Conservation (phyloP, 1,284 basidiomycete species). For the Fomitopsis palustris region DNA sequence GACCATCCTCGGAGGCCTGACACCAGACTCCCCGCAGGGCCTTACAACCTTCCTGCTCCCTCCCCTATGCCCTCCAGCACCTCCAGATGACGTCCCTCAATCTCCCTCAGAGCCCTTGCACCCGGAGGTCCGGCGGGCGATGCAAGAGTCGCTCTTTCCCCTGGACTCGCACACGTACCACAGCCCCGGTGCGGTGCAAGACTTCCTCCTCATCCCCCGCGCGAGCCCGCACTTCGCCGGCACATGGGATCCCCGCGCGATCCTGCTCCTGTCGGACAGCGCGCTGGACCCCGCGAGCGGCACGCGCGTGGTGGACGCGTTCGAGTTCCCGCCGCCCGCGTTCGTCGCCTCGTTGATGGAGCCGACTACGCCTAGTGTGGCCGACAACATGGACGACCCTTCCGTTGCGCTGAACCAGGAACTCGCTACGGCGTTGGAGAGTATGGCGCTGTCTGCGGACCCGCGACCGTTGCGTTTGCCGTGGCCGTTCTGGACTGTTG, state of each 20-base stretch:
- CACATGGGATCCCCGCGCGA: constrained; percentile 66
- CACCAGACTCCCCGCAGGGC: constrained; percentile 54
- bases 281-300: constrained; percentile 20
- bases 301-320: constrained; percentile 44
- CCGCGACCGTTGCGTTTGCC: constrained; percentile 39
- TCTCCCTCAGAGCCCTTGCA: constrained; percentile 11
- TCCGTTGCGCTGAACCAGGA: constrained; percentile 32
- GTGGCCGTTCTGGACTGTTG: constrained; percentile 35
- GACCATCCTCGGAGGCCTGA: constrained; percentile 76
- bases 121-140: constrained; percentile 50
- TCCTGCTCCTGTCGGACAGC: constrained; percentile 49
- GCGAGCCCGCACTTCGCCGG: constrained; percentile 71
- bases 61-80: constrained; percentile 61
- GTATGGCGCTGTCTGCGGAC: constrained; percentile 37
- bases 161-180: constrained; percentile 60
- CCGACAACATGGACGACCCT: constrained; percentile 11
- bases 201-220: constrained; percentile 76
- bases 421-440: constrained; percentile 40
- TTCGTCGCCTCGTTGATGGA: constrained; percentile 29
- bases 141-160: constrained; percentile 58
- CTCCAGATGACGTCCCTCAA: constrained; percentile 35
- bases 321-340: constrained; percentile 53
- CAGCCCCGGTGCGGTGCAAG: constrained; percentile 63
- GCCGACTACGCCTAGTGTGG: background rate
- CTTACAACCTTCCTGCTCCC: constrained; percentile 73